Percentiles rank a stretch among this genome's conserved stretches.
phyloP scores from a whole-genome alignment of 2,329 filamentous ascomycete species.

The Diaporthe longicolla region DNA sequence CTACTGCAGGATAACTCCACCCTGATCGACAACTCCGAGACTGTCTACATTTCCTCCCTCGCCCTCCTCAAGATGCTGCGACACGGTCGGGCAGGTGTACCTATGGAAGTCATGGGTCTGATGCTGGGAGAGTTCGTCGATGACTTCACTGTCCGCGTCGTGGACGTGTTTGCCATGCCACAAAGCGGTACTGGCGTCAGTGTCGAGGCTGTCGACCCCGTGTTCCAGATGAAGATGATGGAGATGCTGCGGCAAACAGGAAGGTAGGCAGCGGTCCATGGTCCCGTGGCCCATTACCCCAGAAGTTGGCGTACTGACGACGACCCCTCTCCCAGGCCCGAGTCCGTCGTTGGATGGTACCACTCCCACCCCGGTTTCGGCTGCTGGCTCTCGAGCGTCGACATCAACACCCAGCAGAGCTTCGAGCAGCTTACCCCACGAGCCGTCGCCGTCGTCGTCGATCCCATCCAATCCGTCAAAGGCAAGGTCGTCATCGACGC shows the following conservation, averaged over 20 bases:
- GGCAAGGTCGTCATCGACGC: constrained; percentile 99
- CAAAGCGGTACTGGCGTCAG: constrained; percentile 98
- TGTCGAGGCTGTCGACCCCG: constrained; percentile 97
- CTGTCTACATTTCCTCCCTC: constrained; percentile 98
- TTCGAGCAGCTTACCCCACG: constrained; percentile 98
- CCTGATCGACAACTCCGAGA: constrained; percentile 98
- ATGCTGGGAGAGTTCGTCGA: constrained; percentile 99
- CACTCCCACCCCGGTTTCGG: constrained; percentile 99
- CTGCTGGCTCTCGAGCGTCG: constrained; percentile 98
- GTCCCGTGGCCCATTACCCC: too few relatives aligned
- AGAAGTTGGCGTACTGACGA: background rate
- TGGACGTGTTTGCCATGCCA: constrained; percentile 99
- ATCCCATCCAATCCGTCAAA: constrained; percentile 99
- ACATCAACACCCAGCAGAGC: constrained; percentile 99
- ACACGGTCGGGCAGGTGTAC: constrained; percentile 96
- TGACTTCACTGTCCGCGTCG: constrained; percentile 97
- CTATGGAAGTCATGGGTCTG: constrained; percentile 99
- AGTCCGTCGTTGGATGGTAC: constrained; percentile 99
- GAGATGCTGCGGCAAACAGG: constrained; percentile 99
- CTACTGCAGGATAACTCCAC: constrained; percentile 82
- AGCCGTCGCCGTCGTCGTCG: constrained; percentile 96
- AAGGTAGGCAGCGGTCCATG: constrained; percentile 70
- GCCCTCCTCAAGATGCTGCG: constrained; percentile 98
- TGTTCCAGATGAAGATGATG: constrained; percentile 99
- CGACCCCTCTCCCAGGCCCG: constrained; percentile 72